Evolutionary conservation across 495 filamentous ascomycete genomes (phyloP).

Genomic region (Xylaria bambusicola): DNA sequence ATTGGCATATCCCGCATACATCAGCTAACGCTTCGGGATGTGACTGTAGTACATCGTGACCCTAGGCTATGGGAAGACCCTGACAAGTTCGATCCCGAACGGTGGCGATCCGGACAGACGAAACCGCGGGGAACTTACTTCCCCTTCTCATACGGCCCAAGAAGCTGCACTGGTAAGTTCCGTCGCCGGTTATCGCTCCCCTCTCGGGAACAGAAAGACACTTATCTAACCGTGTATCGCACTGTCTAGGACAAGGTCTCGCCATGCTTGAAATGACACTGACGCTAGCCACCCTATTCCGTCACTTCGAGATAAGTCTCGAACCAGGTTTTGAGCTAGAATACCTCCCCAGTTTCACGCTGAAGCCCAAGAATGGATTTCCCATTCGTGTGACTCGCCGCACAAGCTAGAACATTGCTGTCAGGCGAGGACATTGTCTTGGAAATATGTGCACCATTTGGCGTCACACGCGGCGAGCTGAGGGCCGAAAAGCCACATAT

Average conservation of each 20-base stretch:
- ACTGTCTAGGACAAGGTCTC: conserved; percentile 13
- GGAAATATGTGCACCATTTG: not conserved
- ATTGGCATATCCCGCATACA: not conserved
- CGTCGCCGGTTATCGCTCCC: not conserved
- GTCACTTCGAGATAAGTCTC: conserved; percentile 11
- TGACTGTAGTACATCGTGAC: conserved; percentile 12
- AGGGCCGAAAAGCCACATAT: not conserved
- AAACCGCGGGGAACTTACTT: conserved; percentile 17
- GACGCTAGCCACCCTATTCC: conserved; percentile 11
- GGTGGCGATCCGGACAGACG: conserved; percentile 13
- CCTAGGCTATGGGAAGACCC: conserved; percentile 18
- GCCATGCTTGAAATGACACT: conserved; percentile 18
- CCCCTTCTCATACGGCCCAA: conserved; percentile 18
- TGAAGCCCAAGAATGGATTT: conserved; percentile 14
- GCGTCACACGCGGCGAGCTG: not conserved
- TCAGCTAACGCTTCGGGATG: not conserved
- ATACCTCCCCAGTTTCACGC: conserved; percentile 17
- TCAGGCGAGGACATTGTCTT: not conserved
- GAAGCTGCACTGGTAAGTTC: conserved; percentile 18
- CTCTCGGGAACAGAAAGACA: too few relatives aligned
- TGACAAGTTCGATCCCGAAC: conserved; percentile 18
- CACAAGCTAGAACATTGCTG: not conserved
- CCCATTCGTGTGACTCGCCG: conserved; percentile 13
- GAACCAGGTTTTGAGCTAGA: conserved; percentile 14
- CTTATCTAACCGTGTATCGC: not conserved